Evolutionary conservation across 352 stramenopile species (phyloP), one percentile per base, ranked within the genome.

Genomic region (Globisporangium rhizosaccharum): DNA sequence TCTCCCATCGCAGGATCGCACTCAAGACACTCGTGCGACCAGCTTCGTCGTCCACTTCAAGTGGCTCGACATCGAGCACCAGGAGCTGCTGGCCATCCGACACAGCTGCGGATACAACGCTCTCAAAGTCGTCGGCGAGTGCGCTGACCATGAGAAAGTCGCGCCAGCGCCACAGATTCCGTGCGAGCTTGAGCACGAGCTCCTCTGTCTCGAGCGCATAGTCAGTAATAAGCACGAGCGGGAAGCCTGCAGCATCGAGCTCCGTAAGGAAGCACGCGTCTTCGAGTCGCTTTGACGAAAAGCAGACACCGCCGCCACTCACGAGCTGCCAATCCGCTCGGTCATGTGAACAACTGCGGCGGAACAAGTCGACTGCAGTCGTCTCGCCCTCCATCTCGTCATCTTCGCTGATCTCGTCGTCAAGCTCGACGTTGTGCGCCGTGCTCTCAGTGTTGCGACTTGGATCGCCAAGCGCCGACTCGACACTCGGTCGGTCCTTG

Each of bases 51-150:
- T 80, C 68, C 0, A 59, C 44, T 45, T 90, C 72, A 0, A 72
- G 47, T 3, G 78, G 78, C 9, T 82, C 67, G 0, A 87, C 69
- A 15, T 88, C 80, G 0, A 90, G 57, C 7, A 90, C 75, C 18
- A 90, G 23, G 8, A 90, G 44, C 52, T 88, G 78, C 12, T 86
- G 65, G 1, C 78, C 80, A 10, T 78, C 61, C 17, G 47, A 51
- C n/a, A 85, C 66, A 17, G 80, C 76, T 2, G 51, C n/a, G 6
- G 33, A 23, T 14, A 90, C 53, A 0, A 70, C 67, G 0, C 65
- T 26, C 10, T 75, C 52, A 18, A 90, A 71, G 28, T 82, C 74
- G 5, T 26, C 8, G 0, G 68, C 70, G 48, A 61, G 67, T 10
- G 66, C 59, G 37, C 65, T 72, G 1, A 83, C 61, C 71, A 83